Conservation (phyloP, 192 early-diverging fungal species). For the Backusella sp. region DNA sequence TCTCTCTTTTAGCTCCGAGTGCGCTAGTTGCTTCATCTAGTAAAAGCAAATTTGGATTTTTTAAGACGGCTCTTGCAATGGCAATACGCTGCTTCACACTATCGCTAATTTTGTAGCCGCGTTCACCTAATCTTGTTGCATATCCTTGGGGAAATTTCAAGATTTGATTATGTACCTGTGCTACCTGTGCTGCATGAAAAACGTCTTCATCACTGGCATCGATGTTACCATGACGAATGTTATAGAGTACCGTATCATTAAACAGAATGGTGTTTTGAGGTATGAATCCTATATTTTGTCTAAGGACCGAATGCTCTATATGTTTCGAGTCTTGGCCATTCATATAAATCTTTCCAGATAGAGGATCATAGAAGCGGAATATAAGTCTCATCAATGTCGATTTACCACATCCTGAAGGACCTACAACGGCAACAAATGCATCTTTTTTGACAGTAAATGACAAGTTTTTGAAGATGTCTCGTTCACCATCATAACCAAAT, state of each 20-base stretch:
- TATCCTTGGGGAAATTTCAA: conserved; percentile 68
- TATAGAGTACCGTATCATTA: conserved; percentile 92
- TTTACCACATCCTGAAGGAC: conserved; percentile 74
- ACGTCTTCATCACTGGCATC: conserved; percentile 70
- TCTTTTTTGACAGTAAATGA: conserved; percentile 66
- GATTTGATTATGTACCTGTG: conserved; percentile 79
- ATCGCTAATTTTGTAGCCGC: conserved; percentile 74
- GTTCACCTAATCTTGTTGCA: conserved; percentile 61
- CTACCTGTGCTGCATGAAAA: conserved; percentile 62
- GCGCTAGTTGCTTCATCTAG: conserved; percentile 90
- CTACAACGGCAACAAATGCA: conserved; percentile 73
- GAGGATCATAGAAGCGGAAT: conserved; percentile 90
- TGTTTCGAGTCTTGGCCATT: conserved; percentile 79
- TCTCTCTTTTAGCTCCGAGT: conserved; percentile 65
- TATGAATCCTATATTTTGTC: conserved; percentile 84
- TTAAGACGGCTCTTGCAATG: conserved; percentile 78
- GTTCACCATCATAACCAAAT: conserved; percentile 67
- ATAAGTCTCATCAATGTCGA: conserved; percentile 76
- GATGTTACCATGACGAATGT: conserved; percentile 83
- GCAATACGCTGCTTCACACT: conserved; percentile 90
- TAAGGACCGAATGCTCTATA: conserved; percentile 68
- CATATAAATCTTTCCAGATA: conserved; percentile 72
- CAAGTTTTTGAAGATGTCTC: conserved; percentile 66
- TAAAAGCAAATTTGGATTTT: conserved; percentile 60
- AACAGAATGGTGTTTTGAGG: conserved; percentile 94